Evolutionary conservation across 1,284 basidiomycete genomes (phyloP).

Genomic region (Moesziomyces sp.): DNA sequence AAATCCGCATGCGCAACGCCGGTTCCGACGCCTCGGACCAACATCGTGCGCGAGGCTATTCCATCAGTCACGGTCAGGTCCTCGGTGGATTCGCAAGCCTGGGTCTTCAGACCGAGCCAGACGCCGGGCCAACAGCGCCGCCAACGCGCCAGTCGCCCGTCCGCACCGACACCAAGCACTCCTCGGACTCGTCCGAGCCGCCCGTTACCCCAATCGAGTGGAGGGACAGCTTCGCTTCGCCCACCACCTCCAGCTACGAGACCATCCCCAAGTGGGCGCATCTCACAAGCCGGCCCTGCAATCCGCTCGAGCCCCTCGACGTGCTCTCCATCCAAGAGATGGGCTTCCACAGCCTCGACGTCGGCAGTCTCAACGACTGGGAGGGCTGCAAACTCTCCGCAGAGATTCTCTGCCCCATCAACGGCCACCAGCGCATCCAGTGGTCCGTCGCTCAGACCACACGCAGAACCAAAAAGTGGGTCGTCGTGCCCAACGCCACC

Average conservation of each 20-base stretch:
- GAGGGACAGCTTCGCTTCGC: conserved; percentile 34
- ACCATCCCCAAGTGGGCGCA: conserved; percentile 30
- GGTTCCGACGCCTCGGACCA: conserved; percentile 2
- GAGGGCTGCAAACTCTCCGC: conserved; percentile 52
- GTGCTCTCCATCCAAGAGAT: conserved; percentile 61
- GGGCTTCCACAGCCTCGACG: conserved; percentile 58
- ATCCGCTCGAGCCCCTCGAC: conserved; percentile 56
- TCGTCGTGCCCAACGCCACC: conserved; percentile 47
- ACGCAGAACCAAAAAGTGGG: conserved; percentile 54
- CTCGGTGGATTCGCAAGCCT: conserved; percentile 46
- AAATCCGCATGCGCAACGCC: conserved; percentile 8
- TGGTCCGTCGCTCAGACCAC: conserved; percentile 54
- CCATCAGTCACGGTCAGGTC: conserved; percentile 37
- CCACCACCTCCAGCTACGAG: neutral
- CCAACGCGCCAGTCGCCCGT: conserved; percentile 12
- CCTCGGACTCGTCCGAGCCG: conserved; percentile 26
- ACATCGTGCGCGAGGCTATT: conserved; percentile 14
- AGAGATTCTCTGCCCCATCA: conserved; percentile 42
- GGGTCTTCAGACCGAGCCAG: conserved; percentile 28
- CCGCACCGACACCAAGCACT: conserved; percentile 20
- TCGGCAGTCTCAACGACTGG: conserved; percentile 61
- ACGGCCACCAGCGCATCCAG: conserved; percentile 33
- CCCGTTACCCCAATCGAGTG: conserved; percentile 35
- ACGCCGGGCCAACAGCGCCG: conserved; percentile 1
- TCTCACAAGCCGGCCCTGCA: conserved; percentile 24